Evolutionary conservation across 2,329 filamentous ascomycete species (phyloP), one percentile per base, ranked within the genome.

Genomic region (Domatiomyces globalis): DNA sequence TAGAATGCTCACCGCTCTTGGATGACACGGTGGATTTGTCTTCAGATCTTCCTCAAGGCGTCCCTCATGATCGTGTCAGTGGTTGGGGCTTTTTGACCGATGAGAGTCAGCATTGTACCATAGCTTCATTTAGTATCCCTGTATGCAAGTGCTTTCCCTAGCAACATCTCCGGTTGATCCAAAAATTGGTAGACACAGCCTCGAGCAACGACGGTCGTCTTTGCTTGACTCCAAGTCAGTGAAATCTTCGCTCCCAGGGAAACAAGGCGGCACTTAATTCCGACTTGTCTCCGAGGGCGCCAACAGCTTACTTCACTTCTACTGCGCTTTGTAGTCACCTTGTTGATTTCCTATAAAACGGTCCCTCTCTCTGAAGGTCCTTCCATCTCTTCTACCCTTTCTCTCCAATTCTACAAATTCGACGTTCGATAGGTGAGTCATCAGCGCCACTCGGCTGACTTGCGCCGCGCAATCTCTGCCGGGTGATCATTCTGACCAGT

Each of bases 11-110:
- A 88, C 84, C 56, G 89, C 90, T 63, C 84, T 79, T 52, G 87
- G 79, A 71, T 94, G 88, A 64, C 89, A 95, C 20, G 89, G 84
- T 55, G 87, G 86, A 62, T 85, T 79, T 36, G 79, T 77, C 53
- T 78, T 78, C 36, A 94, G 67, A 65, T 89, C 86, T 62, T 85
- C 76, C 61, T 87, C 80, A 12, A 83, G 66, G 52, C 45, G 50
- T 15, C 58, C 58, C 58, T 52, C 33, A 10, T 39, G 12, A 39
- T 15, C 33, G 33, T 15, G 33, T 39, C 33, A 39, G 33, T 15
- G 33, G 10, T 39, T 25, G 22, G n/a, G 29, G 29, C 29, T 33
- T 5, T 15, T 10, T 39, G 33, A 39, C 10, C 10, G 33, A 15
- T 2, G 12, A 15, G 33, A 15, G 12, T 15, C 9, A 33, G 33